Percentiles rank a stretch among this genome's conserved stretches.
These are phyloP conservation scores for Phytopythium ostracodes DNA, from an alignment of 352 stramenopile species.

Conservation along the genomic window DNA sequence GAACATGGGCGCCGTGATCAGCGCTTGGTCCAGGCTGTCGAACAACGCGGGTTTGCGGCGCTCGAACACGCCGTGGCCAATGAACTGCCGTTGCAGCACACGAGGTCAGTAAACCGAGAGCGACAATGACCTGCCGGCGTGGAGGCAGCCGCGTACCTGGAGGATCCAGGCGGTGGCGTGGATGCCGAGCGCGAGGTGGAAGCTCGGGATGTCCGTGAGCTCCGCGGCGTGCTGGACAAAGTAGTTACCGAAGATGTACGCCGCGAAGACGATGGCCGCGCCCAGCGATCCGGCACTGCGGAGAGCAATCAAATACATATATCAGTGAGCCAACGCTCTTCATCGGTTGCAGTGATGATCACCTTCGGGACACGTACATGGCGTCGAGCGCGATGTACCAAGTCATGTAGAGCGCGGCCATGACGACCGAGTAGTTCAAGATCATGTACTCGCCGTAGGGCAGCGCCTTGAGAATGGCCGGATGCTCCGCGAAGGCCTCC, in stretches of 20 bases:
- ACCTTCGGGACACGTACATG: conserved; percentile 20
- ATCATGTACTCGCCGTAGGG: conserved; percentile 51
- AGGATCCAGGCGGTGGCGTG: conserved; percentile 69
- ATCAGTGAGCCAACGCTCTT: conserved; percentile 1
- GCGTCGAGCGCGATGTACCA: conserved; percentile 75
- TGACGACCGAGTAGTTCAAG: conserved; percentile 55
- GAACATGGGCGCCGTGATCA: conserved; percentile 84
- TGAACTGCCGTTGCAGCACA: conserved; percentile 71
- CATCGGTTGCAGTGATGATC: not conserved
- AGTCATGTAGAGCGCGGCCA: conserved; percentile 58
- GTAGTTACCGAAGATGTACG: conserved; percentile 60
- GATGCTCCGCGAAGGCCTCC: conserved; percentile 23
- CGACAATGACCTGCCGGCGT: no score
- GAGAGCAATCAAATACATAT: no score
- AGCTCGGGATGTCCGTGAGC: conserved; percentile 33
- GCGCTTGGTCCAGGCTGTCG: conserved; percentile 79
- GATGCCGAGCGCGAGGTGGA: conserved; percentile 49
- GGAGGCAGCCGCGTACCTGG: conserved; percentile 12
- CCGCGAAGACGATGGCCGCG: conserved; percentile 41
- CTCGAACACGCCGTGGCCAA: conserved; percentile 85
- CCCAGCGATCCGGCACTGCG: conserved; percentile 46
- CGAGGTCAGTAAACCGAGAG: no score
- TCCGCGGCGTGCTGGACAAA: conserved; percentile 30
- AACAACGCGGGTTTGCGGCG: conserved; percentile 78
- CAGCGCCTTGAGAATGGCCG: conserved; percentile 17